phyloP scores from a whole-genome alignment of 148 eudicot species.

The Arctostaphylos glauca region DNA sequence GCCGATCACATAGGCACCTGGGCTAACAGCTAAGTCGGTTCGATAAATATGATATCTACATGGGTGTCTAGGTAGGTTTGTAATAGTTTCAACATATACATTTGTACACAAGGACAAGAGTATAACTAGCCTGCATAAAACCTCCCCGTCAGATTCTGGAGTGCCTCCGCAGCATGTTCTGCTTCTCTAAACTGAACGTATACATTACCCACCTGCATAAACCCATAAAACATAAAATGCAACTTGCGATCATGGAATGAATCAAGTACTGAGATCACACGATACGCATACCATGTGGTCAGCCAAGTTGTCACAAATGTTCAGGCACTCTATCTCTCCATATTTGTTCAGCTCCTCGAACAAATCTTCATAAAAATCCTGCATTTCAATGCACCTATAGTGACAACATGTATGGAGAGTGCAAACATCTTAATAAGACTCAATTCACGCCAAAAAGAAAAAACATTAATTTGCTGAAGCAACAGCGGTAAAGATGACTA shows the following conservation, averaged over 20 bases:
- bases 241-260: background rate
- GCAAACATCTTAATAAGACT: background rate
- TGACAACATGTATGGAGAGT: background rate
- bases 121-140: slow-evolving; percentile 70
- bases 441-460: background rate
- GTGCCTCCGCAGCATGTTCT: slow-evolving; percentile 85
- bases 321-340: slow-evolving; percentile 85
- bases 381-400: slow-evolving; percentile 15
- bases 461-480: background rate
- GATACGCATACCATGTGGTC: slow-evolving; percentile 71
- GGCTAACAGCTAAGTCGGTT: background rate
- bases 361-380: slow-evolving; percentile 95
- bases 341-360: slow-evolving; percentile 90
- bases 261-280: background rate
- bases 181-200: slow-evolving; percentile 92
- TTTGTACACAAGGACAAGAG: background rate
- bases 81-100: background rate
- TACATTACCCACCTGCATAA: slow-evolving; percentile 82
- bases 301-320: slow-evolving; percentile 91
- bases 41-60: background rate
- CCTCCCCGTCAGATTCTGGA: slow-evolving; percentile 76
- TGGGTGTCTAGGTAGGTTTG: background rate
- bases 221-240: background rate
- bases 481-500: background rate
- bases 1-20: background rate